Conservation (phyloP, 2,329 filamentous ascomycete genomes). For the Scopulariopsis brevicaulis region DNA sequence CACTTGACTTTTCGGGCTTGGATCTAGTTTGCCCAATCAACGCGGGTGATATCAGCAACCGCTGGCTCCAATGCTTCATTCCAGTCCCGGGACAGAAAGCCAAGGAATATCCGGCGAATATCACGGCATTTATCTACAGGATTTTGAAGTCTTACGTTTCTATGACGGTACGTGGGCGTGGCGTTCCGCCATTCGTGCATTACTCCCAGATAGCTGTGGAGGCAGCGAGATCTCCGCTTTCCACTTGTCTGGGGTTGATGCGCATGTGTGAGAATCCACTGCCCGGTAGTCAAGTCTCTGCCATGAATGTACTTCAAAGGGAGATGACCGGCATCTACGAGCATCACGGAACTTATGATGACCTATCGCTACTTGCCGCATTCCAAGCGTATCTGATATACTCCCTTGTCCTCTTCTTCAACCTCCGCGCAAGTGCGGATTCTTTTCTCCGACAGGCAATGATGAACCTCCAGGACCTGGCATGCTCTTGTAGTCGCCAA, state of each 20-base stretch:
- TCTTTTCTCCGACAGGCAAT: slow-evolving; percentile 27
- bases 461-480: slow-evolving; percentile 38
- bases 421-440: slow-evolving; percentile 11
- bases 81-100: slow-evolving; percentile 27
- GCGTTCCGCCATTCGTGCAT: slow-evolving; percentile 32
- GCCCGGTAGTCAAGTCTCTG: slow-evolving; percentile 18
- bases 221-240: slow-evolving; percentile 18
- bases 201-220: slow-evolving; percentile 17
- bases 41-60: slow-evolving; percentile 31
- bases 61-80: slow-evolving; percentile 35
- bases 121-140: slow-evolving; percentile 25
- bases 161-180: slow-evolving; percentile 21
- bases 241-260: slow-evolving; percentile 27
- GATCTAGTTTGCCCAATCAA: slow-evolving; percentile 33
- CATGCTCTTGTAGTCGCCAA: slow-evolving; percentile 22
- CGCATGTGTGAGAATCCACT: slow-evolving; percentile 24
- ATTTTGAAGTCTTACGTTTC: slow-evolving; percentile 31
- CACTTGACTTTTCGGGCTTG: slow-evolving; percentile 20
- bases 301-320: slow-evolving; percentile 20
- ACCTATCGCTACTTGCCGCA: slow-evolving; percentile 24
- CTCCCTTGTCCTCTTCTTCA: slow-evolving; percentile 34
- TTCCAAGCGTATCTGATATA: slow-evolving; percentile 46
- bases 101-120: slow-evolving; percentile 26
- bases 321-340: slow-evolving; percentile 30
- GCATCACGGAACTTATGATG: slow-evolving; percentile 13